These are phyloP conservation scores for Afroboletus lepidellus DNA, from an alignment of 1,284 basidiomycete genomes.

Conservation along the genomic window DNA sequence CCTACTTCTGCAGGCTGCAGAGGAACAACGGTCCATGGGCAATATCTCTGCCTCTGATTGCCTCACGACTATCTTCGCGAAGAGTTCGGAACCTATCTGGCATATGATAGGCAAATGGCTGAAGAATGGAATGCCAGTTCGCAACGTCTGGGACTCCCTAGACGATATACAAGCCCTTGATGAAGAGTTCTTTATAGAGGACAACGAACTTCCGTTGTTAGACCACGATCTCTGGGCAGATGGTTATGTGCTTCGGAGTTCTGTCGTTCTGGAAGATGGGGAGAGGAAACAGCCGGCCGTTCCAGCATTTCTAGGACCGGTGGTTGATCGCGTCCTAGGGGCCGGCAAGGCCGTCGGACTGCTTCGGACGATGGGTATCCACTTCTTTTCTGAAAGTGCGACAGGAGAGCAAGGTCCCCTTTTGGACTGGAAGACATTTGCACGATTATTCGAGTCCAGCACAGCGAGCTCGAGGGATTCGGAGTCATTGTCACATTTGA, in stretches of 20 bases:
- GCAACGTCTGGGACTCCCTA: conserved; percentile 38
- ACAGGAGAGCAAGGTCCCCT: conserved; percentile 13
- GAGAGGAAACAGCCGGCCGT: conserved; percentile 42
- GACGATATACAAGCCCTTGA: conserved; percentile 42
- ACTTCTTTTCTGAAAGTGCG: conserved; percentile 24
- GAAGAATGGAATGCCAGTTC: conserved; percentile 64
- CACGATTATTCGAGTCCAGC: conserved; percentile 31
- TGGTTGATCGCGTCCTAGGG: conserved; percentile 58
- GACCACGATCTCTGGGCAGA: conserved; percentile 82
- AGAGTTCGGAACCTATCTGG: conserved; percentile 72
- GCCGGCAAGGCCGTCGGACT: conserved; percentile 82
- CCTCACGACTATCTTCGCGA: conserved; percentile 61
- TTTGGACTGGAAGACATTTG: conserved; percentile 33
- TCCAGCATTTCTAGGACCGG: conserved; percentile 59
- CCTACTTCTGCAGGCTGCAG: conserved; percentile 53
- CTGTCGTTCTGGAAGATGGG: conserved; percentile 33
- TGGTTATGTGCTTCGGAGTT: conserved; percentile 60
- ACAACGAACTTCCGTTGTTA: conserved; percentile 58
- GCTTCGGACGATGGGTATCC: conserved; percentile 46
- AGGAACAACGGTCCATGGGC: conserved; percentile 55
- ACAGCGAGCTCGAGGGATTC: conserved; percentile 42
- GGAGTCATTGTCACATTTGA: conserved; percentile 57
- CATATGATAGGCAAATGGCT: conserved; percentile 72
- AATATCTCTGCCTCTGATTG: conserved; percentile 52
- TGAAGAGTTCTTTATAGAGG: conserved; percentile 82